Evolutionary conservation across 305 asterid species (phyloP).

Genomic region (Rubia tinctorum): DNA sequence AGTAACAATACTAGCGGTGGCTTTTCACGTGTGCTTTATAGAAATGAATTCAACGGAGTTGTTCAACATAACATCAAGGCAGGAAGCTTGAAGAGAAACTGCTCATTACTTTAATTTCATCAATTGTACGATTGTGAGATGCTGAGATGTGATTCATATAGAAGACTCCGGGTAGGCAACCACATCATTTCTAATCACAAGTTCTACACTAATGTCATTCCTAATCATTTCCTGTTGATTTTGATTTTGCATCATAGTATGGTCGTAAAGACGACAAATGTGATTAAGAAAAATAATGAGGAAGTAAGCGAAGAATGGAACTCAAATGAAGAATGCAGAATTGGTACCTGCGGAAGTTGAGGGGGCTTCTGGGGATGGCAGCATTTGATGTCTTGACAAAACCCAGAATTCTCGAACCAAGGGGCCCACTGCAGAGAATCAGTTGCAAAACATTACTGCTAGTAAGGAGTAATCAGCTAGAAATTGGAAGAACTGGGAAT

Average conservation of each 20-base stretch:
- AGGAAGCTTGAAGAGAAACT: background rate
- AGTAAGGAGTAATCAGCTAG: background rate
- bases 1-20: background rate
- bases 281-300: too few relatives aligned
- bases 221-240: too few relatives aligned
- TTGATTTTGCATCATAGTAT: too few relatives aligned
- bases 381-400: constrained; percentile 40
- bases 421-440: constrained; percentile 43
- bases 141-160: too few relatives aligned
- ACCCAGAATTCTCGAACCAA: constrained; percentile 38
- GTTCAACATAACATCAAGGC: background rate
- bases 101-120: background rate
- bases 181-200: background rate
- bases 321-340: background rate
- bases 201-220: background rate
- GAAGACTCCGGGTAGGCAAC: background rate
- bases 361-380: constrained; percentile 23
- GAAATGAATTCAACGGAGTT: background rate
- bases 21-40: background rate
- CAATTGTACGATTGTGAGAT: background rate
- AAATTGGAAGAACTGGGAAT: background rate
- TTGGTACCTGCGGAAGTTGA: constrained; percentile 48
- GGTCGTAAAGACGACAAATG: too few relatives aligned
- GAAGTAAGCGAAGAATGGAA: too few relatives aligned
- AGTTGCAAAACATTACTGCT: background rate